A percentile compares a stretch with the other conserved stretches of the same genome.
These are phyloP conservation scores for Cladosporium sp. DNA, from an alignment of 2,329 filamentous ascomycete species.

Conservation along the genomic window DNA sequence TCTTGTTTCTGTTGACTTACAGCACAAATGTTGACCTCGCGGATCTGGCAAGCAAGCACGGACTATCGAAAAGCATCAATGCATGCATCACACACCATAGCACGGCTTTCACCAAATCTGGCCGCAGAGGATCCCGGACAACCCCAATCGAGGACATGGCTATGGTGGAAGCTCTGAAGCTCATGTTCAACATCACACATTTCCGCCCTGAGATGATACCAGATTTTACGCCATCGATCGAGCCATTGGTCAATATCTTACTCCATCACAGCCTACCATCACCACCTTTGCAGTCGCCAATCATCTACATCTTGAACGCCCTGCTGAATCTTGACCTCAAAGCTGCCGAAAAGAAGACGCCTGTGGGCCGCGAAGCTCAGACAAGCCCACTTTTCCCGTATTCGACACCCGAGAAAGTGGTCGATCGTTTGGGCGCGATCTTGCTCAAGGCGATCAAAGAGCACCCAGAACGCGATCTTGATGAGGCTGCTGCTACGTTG, in stretches of 20 bases:
- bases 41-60: slow-evolving; percentile 60
- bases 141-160: slow-evolving; percentile 71
- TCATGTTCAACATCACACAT: slow-evolving; percentile 84
- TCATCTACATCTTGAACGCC: slow-evolving; percentile 71
- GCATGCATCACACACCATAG: slow-evolving; percentile 52
- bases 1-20: slow-evolving; percentile 78
- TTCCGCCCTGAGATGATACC: slow-evolving; percentile 60
- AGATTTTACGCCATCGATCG: slow-evolving; percentile 64
- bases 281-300: slow-evolving; percentile 68
- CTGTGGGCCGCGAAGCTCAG: slow-evolving; percentile 33
- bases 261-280: slow-evolving; percentile 53
- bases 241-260: slow-evolving; percentile 67
- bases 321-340: slow-evolving; percentile 62
- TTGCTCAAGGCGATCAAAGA: slow-evolving; percentile 61
- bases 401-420: slow-evolving; percentile 54
- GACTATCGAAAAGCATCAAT: slow-evolving; percentile 63
- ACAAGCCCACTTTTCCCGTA: slow-evolving; percentile 63
- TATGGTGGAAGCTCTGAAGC: slow-evolving; percentile 75
- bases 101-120: slow-evolving; percentile 41
- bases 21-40: slow-evolving; percentile 64
- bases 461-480: slow-evolving; percentile 67
- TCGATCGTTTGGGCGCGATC: slow-evolving; percentile 64
- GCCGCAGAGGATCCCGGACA: slow-evolving; percentile 13
- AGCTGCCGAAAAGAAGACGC: background rate
- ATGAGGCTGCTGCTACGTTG: slow-evolving; percentile 55